Base-by-base conservation (phyloP, 2,329 filamentous ascomycete genomes). In the Blastomyces parvus region DNA sequence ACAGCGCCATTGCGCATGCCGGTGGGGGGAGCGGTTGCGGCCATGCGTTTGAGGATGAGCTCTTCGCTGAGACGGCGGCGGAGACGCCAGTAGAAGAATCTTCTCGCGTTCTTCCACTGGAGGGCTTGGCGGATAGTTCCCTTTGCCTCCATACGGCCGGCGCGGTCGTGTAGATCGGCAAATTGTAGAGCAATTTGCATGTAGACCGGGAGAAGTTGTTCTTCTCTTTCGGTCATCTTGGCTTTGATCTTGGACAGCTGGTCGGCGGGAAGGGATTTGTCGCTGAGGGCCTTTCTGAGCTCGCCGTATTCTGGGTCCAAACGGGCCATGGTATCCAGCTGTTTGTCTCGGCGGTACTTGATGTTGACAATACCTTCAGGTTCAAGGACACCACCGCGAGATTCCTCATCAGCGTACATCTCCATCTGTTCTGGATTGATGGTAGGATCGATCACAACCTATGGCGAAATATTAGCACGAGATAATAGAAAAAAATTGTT, bases 71-170 rank as follows among this genome's bases (percentile, higher is more conserved):
- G 84, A 79, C 94, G 87, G 75, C 94, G 89, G 78, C 95, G 92
- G 66, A 97, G 88, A 78, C 94, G 93, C 94, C 95, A 99, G 88
- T 97, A 99, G 84, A 99, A 97, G 90, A 94, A 97, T 74, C 93
- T 88, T 68, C 94, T 88, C 11, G 93, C 88, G 70, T 96, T 89
- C 75, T 85, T 83, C 94, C 93, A 97, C 72, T 88, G 84, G 50
- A 99, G 83, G 14, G 86, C 80, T 70, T 89, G 85, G 67, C 94
- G 91, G 72, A 99, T 96, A 63, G 89, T 88, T 66, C 91, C 89
- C 87, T 99, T 99, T 77, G 94, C 94, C 81, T 96, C 86, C 94
- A 99, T 99, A 79, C 94, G 91, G 64, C 92, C 94, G 53, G 94
- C 88, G 57, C 94, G 92, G 78, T 99, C 94, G 81, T 99, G 94